phyloP scores from a whole-genome alignment of 805 yeast genomes.

The Starmerella potacharoeniae region DNA sequence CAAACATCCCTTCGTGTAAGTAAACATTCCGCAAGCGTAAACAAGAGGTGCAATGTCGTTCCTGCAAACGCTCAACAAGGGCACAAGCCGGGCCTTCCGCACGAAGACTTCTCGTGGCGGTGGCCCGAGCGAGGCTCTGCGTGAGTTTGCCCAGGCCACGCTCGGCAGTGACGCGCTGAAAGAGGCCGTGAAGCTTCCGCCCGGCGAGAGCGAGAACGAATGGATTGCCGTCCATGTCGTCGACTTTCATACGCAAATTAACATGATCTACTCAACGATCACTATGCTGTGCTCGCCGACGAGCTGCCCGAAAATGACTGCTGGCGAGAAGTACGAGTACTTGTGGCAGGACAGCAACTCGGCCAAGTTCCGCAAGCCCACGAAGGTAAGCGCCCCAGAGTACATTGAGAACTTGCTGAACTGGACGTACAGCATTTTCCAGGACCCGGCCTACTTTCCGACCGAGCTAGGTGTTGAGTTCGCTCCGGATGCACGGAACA shows the following conservation, averaged over 20 bases:
- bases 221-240: slow-evolving; percentile 98
- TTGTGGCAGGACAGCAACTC: slow-evolving; percentile 72
- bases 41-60: slow-evolving; percentile 19
- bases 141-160: slow-evolving; percentile 88
- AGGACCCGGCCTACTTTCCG: slow-evolving; percentile 84
- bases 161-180: slow-evolving; percentile 83
- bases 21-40: background rate
- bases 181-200: slow-evolving; percentile 88
- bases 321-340: slow-evolving; percentile 93
- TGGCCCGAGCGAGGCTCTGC: slow-evolving; percentile 33
- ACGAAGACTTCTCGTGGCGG: slow-evolving; percentile 25
- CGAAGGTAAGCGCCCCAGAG: slow-evolving; percentile 85
- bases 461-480: slow-evolving; percentile 84
- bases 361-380: slow-evolving; percentile 53
- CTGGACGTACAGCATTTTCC: slow-evolving; percentile 90
- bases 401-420: slow-evolving; percentile 87
- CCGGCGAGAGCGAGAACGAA: slow-evolving; percentile 81
- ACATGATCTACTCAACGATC: slow-evolving; percentile 91
- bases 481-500: slow-evolving; percentile 66
- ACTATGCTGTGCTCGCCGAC: slow-evolving; percentile 92
- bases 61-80: slow-evolving; percentile 21
- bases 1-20: background rate
- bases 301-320: slow-evolving; percentile 96
- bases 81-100: slow-evolving; percentile 30
- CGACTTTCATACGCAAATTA: slow-evolving; percentile 89